Evolutionary conservation across 768 basidiomycete species (phyloP).

Genomic region (Trametes punicea): DNA sequence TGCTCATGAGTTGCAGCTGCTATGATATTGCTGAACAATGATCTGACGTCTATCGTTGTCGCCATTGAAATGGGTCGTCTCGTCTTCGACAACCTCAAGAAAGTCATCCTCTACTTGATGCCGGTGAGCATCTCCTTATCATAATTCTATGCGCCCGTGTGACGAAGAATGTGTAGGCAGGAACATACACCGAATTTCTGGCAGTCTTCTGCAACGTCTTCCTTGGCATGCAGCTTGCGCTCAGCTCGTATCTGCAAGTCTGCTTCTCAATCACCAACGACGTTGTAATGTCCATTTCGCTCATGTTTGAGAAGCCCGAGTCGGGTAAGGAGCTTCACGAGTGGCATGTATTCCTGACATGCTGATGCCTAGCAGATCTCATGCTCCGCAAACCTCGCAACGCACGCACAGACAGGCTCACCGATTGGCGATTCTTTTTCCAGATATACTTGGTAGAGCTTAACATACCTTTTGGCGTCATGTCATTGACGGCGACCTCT

Average conservation of each 20-base stretch:
- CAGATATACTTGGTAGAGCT: constrained; percentile 62
- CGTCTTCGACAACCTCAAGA: constrained; percentile 62
- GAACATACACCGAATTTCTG: constrained; percentile 59
- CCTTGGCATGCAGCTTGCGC: constrained; percentile 55
- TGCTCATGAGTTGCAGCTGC: constrained; percentile 36
- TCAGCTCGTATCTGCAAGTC: constrained; percentile 54
- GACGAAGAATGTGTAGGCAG: constrained; percentile 32
- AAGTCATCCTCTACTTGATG: constrained; percentile 53
- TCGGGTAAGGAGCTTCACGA: constrained; percentile 45
- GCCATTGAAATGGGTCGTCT: constrained; percentile 66
- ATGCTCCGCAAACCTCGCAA: constrained; percentile 53
- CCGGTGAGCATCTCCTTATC: too few species aligned
- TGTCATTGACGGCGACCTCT: constrained; percentile 34
- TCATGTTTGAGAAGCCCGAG: constrained; percentile 62
- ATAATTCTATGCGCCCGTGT: too few species aligned
- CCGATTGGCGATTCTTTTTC: constrained; percentile 47
- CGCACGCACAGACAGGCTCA: constrained; percentile 52
- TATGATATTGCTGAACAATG: constrained; percentile 61
- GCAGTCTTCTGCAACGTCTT: constrained; percentile 53
- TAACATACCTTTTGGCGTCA: too few species aligned
- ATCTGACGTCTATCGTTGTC: constrained; percentile 61
- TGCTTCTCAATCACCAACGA: constrained; percentile 58
- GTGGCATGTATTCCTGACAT: constrained; percentile 45
- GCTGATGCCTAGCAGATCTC: constrained; percentile 28
- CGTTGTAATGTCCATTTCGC: constrained; percentile 49